Base-by-base conservation (phyloP, 805 yeast genomes). In the Wickerhamiella hasegawae region DNA sequence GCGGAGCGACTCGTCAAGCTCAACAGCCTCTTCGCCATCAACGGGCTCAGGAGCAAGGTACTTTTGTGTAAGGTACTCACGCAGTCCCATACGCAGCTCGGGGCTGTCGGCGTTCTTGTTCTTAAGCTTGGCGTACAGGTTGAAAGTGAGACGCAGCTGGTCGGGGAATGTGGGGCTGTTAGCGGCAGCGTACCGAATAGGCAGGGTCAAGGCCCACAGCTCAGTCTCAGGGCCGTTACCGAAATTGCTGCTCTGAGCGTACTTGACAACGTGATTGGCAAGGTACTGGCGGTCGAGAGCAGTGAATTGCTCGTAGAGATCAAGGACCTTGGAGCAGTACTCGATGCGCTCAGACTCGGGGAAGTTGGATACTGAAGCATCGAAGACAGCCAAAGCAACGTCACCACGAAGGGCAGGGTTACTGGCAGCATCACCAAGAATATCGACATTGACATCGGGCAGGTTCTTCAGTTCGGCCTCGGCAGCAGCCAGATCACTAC, bases 371-470 rank as follows among this genome's bases (percentile, higher is more conserved):
- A 74, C 60, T 38, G 75, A 73, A 48, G 73, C 58, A 62, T 87
- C 73, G 62, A 74, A 72, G 43, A 87, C 66, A 0, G 80, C 68
- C 38, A 76, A 54, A 1, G 79, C 79, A 36, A 79, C 64, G 48
- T 77, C 83, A 37, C 90, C 87, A 40, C 69, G 67, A 39, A 79
- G 53, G 0, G 83, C 87, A 5, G 87, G 85, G 47, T 78, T 79
- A 18, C 82, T 71, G 33, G 81, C 92, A n/a, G 77, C 75, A 42
- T 74, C 73, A 18, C 95, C 96, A 45, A 85, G 63, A 66, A 82
- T 74, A 47, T 73, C 76, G 62, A 82, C 66, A 51, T 84, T 90
- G 22, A 84, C 80, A 43, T 84, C 95, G 0, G 96, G 95, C 42
- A 85, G 64, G 35, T 69, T 68, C 38, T 75, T 72, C 49, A 85